phyloP scores from a whole-genome alignment of 116 monocot species.

The Iris pallida region DNA sequence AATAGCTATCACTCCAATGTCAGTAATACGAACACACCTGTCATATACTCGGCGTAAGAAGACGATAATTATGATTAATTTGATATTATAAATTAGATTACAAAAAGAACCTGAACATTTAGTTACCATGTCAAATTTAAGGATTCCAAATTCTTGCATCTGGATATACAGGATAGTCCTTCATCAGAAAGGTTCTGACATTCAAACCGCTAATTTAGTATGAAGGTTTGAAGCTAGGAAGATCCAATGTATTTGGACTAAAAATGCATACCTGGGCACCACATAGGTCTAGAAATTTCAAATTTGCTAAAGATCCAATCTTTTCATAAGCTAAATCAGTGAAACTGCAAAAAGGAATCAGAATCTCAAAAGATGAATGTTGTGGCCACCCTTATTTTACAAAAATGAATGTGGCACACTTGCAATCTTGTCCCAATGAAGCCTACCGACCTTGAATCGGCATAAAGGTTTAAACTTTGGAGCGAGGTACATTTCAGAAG shows the following conservation, averaged over 20 bases:
- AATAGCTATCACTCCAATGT: conserved; percentile 59
- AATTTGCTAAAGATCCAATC: conserved; percentile 42
- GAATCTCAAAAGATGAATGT: background rate
- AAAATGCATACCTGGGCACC: conserved; percentile 64
- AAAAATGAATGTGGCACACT: background rate
- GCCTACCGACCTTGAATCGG: conserved; percentile 63
- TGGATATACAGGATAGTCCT: conserved; percentile 61
- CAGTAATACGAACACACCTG: conserved; percentile 86
- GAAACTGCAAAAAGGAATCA: conserved; percentile 48
- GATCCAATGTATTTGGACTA: background rate
- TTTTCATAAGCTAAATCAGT: conserved; percentile 65
- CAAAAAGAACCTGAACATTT: background rate
- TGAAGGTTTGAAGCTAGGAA: background rate
- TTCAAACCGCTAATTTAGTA: conserved; percentile 10
- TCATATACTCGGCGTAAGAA: conserved; percentile 10
- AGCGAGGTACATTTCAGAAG: conserved; percentile 60
- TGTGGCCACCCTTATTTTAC: background rate
- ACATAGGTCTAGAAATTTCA: conserved; percentile 80
- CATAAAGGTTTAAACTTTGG: conserved; percentile 83
- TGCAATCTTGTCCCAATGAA: background rate
- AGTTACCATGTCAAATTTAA: conserved; percentile 88
- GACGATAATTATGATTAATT: background rate
- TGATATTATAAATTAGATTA: background rate
- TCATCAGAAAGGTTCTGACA: conserved; percentile 79
- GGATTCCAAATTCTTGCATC: conserved; percentile 58